Conservation (phyloP, 2,329 filamentous ascomycete species). For the Sporothrix brasiliensis region DNA sequence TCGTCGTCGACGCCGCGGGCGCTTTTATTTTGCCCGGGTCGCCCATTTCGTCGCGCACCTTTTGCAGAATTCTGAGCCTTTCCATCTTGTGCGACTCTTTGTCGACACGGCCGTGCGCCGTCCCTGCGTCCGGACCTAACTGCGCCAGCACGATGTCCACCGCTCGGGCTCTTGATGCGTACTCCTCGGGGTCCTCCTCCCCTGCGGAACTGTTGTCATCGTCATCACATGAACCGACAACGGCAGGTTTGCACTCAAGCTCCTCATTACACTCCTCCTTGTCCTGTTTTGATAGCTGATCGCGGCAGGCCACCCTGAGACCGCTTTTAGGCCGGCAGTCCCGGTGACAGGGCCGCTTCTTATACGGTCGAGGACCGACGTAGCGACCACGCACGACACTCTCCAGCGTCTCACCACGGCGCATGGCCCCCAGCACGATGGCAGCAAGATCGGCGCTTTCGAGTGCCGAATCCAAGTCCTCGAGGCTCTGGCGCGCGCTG, state of each 20-base stretch:
- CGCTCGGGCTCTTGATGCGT: too few relatives aligned
- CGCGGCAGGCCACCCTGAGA: neutral
- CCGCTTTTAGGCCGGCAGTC: neutral
- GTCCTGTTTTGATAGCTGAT: slow-evolving; percentile 18
- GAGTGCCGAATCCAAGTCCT: slow-evolving; percentile 51
- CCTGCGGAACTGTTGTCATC: neutral
- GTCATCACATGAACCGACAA: neutral
- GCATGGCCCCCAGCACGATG: slow-evolving; percentile 51
- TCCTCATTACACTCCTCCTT: neutral
- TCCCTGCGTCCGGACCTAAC: neutral
- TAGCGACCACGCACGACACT: slow-evolving; percentile 40
- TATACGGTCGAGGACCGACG: slow-evolving; percentile 23
- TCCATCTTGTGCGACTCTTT: slow-evolving; percentile 8
- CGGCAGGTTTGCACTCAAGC: neutral
- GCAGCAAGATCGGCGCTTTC: slow-evolving; percentile 54
- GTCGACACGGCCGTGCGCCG: neutral
- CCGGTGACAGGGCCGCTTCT: slow-evolving; percentile 29
- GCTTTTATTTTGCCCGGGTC: slow-evolving; percentile 12
- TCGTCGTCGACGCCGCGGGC: neutral
- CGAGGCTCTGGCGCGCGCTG: slow-evolving; percentile 40
- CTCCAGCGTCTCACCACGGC: slow-evolving; percentile 49
- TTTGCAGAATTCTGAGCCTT: slow-evolving; percentile 6
- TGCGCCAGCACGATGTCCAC: neutral
- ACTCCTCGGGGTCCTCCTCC: neutral
- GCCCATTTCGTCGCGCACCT: neutral